Base-by-base conservation (phyloP, 1,139 yeast genomes). In the Diutina pseudorugosa region DNA sequence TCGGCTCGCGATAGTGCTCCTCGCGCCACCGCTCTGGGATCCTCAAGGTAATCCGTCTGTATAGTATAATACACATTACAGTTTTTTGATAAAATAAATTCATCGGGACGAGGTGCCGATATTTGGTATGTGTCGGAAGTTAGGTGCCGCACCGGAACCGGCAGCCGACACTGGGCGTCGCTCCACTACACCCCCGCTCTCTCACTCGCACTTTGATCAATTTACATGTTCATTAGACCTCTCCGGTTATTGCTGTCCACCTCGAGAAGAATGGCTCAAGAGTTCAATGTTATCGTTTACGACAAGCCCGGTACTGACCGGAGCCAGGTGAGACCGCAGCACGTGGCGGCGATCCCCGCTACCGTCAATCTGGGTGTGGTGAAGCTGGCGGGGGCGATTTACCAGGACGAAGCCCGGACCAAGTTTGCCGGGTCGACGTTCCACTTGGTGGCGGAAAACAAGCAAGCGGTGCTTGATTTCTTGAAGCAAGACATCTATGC, bases 361-460 rank as follows among this genome's bases (percentile, higher is more conserved):
- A 59, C 67, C 12, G 77, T 82, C 52, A 73, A 72, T 43, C 63
- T 70, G 14, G 88, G 89, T 1, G 70, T 75, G 33, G 71, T 86
- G 54, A 78, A 79, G 43, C 73, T 81, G 53, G 93, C 81, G 3
- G 91, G 90, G 52, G 85, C 86, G 19, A 71, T 82, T 54, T 82
- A 68, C 67, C 72, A 69, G 27, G 80, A 76, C 56, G 74, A 65
- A 40, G 65, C 68, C 49, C 71, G 67, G 62, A 75, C 85, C 48
- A 70, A 77, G 56, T 82, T 86, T 65, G 86, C 84, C 7, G 95
- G 95, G 2, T 82, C 91, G 51, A 71, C 82, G 20, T 73, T 80
- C 62, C 84, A 82, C 55, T 61, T 86, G 52, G 69, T 72, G 52
- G 94, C 91, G 40, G 80, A 79, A 51, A 69, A 79, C 51, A 80